Percentiles rank a stretch among this genome's conserved stretches.
Conservation (phyloP, 495 filamentous ascomycete genomes). For the Trichoderma gamsii region DNA sequence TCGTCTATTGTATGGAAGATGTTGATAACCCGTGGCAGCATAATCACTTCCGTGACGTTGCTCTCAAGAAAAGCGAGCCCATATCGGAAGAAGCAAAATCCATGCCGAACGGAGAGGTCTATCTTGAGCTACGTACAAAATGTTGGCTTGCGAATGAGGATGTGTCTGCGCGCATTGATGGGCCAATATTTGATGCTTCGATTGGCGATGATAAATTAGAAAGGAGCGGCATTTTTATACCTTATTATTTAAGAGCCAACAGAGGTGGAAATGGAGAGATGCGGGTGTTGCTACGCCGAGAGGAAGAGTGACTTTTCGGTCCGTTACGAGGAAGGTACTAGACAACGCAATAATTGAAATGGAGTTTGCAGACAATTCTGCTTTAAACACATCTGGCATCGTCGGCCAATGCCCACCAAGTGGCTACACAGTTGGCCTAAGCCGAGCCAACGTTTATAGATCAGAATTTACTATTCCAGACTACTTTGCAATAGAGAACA, state of each 20-base stretch:
- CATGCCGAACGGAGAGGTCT: slow-evolving; percentile 17
- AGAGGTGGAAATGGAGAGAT: slow-evolving; percentile 47
- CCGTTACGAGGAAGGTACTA: not conserved
- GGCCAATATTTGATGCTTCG: not conserved
- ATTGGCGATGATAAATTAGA: slow-evolving; percentile 15
- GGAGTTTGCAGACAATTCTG: not conserved
- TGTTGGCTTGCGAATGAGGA: not conserved
- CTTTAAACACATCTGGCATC: not conserved
- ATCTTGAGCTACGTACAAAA: not conserved
- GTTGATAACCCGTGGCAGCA: slow-evolving; percentile 51
- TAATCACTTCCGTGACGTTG: slow-evolving; percentile 50
- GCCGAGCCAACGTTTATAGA: not conserved
- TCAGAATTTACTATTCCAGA: not conserved
- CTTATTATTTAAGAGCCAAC: slow-evolving; percentile 48
- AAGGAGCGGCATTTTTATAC: slow-evolving; percentile 38
- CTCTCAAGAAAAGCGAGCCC: slow-evolving; percentile 31
- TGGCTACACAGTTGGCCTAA: not conserved
- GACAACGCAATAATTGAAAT: not conserved
- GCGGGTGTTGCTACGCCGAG: slow-evolving; percentile 37
- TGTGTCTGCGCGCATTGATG: not conserved
- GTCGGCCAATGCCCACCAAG: not conserved
- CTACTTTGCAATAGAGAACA: not conserved
- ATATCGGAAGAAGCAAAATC: slow-evolving; percentile 28
- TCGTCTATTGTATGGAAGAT: slow-evolving; percentile 56
- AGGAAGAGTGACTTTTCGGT: slow-evolving; percentile 4